Percentiles rank a stretch among this genome's conserved stretches.
Conservation (phyloP, 495 filamentous ascomycete genomes). For the Lepidopterella palustris region DNA sequence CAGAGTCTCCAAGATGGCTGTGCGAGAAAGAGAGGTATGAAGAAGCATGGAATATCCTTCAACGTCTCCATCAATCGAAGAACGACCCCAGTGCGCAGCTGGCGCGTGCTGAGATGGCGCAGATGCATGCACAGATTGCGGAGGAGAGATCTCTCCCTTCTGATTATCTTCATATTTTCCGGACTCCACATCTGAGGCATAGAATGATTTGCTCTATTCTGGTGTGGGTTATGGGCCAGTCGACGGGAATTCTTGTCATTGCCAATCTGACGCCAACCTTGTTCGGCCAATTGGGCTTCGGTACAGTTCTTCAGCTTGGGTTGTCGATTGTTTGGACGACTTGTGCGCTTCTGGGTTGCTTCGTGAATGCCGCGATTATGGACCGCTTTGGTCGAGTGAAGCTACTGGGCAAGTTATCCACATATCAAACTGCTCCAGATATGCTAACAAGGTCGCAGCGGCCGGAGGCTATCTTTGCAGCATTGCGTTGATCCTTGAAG, state of each 20-base stretch:
- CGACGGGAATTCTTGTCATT: background rate
- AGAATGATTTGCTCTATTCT: constrained; percentile 1
- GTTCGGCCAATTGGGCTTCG: background rate
- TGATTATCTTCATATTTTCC: background rate
- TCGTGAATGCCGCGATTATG: background rate
- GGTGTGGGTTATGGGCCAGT: constrained; percentile 2
- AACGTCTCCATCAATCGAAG: background rate
- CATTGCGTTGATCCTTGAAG: background rate
- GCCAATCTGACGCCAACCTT: background rate
- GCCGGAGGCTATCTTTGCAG: background rate
- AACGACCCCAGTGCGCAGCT: background rate
- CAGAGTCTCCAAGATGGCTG: constrained; percentile 1
- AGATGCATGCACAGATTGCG: background rate
- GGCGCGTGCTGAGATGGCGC: background rate
- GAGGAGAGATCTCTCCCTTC: background rate
- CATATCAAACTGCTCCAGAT: background rate
- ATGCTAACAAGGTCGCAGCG: background rate
- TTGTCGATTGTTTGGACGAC: background rate
- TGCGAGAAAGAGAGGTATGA: background rate
- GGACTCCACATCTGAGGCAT: background rate
- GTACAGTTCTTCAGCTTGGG: background rate
- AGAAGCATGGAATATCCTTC: background rate
- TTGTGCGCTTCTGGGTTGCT: background rate
- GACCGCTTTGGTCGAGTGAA: constrained; percentile 1
- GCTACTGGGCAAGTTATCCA: background rate